Conservation (phyloP, 2,329 filamentous ascomycete genomes). For the Dothideomycetidae sp. region DNA sequence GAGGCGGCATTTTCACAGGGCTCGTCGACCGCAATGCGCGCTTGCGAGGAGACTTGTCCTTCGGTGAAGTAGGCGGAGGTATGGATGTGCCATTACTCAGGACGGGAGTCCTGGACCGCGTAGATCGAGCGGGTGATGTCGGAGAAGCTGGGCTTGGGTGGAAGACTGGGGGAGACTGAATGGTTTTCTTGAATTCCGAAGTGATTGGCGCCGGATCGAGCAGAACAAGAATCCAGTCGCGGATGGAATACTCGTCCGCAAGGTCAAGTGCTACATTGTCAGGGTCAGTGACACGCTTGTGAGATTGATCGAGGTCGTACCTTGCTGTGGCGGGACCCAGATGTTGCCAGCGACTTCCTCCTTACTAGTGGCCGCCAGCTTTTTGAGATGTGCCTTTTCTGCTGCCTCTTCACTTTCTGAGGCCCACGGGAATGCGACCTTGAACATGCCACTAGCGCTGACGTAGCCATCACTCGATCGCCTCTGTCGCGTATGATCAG, state of each 20-base stretch:
- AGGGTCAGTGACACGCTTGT: conserved; percentile 2
- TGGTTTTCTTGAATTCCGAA: conserved; percentile 46
- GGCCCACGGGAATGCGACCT: conserved; percentile 72
- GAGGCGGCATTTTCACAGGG: conserved; percentile 34
- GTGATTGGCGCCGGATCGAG: conserved; percentile 74
- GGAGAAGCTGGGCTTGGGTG: conserved; percentile 22
- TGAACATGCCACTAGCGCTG: conserved; percentile 84
- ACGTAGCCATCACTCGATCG: conserved; percentile 73
- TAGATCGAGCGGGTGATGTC: conserved; percentile 14
- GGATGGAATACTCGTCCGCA: conserved; percentile 74
- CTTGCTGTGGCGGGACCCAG: conserved; percentile 73
- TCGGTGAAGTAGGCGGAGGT: conserved; percentile 16
- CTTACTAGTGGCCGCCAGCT: conserved; percentile 60
- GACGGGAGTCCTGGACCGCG: conserved; percentile 5
- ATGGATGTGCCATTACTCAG: conserved; percentile 4
- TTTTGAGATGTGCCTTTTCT: conserved; percentile 76
- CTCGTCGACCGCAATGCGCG: conserved; percentile 47
- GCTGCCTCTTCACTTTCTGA: conserved; percentile 51
- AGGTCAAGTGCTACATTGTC: conserved; percentile 54
- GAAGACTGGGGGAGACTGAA: conserved; percentile 69
- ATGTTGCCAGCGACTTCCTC: conserved; percentile 95
- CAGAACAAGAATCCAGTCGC: conserved; percentile 79
- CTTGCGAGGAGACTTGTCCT: conserved; percentile 29
- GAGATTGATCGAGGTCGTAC: conserved; percentile 30
- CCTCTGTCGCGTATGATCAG: conserved; percentile 37